phyloP scores from a whole-genome alignment of 192 early-diverging fungal genomes.

The Coemansia sp. region DNA sequence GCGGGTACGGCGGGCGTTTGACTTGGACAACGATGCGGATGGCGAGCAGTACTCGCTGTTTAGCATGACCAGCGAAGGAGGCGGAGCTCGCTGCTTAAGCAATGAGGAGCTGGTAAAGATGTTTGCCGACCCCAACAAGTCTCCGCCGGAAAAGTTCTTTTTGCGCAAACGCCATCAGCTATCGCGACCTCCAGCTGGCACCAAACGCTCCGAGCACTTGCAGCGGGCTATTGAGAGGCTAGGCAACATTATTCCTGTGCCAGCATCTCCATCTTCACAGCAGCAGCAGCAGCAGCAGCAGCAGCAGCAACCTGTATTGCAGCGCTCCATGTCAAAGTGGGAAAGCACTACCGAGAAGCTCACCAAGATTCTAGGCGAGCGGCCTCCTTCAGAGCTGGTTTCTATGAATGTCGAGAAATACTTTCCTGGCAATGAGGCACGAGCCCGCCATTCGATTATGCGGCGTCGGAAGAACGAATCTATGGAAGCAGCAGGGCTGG shows the following conservation, averaged over 20 bases:
- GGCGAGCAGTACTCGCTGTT: constrained; percentile 71
- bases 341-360: constrained; percentile 56
- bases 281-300: constrained; percentile 12
- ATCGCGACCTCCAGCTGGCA: constrained; percentile 38
- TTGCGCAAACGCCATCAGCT: constrained; percentile 68
- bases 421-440: constrained; percentile 74
- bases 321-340: constrained; percentile 26
- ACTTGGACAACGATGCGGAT: constrained; percentile 63
- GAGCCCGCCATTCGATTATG: constrained; percentile 55
- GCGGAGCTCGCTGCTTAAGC: constrained; percentile 64
- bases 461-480: constrained; percentile 37
- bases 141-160: constrained; percentile 69
- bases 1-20: constrained; percentile 78
- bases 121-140: constrained; percentile 63
- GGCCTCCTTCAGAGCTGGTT: constrained; percentile 91
- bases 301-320: constrained; percentile 15
- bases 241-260: constrained; percentile 34
- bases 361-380: constrained; percentile 87
- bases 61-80: constrained; percentile 67
- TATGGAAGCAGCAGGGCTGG: constrained; percentile 16
- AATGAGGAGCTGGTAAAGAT: constrained; percentile 80
- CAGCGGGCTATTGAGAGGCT: constrained; percentile 45
- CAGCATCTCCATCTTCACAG: not conserved
- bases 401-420: constrained; percentile 87
- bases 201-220: constrained; percentile 43